Base-by-base conservation (phyloP, 148 eudicot genomes). In the Chenopodium quinoa region DNA sequence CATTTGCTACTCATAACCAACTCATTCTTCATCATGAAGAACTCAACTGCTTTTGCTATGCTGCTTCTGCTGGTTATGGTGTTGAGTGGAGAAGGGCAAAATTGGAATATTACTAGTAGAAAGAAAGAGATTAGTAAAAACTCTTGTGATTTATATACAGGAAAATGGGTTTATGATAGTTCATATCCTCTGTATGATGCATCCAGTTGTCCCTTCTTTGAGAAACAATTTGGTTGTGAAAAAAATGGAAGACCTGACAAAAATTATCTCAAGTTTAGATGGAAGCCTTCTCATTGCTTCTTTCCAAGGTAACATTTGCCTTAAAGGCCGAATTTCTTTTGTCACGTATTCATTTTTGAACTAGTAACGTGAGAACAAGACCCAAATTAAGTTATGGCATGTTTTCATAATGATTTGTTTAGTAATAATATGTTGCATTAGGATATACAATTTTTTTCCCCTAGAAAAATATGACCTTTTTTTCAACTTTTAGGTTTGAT, bases 201-300 rank as follows among this genome's bases (percentile, higher is more conserved):
- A 10, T 37, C 23, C 17, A 62, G 73, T 14, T 86, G 88, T n/a
- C 82, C 84, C 4, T 86, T 86, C 23, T 78, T 86, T 20, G 83
- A 89, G 82, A 79, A 79, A 14, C 86, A 88, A 68, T 92, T 87
- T 46, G 83, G 86, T 78, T 92, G 96, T 82, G 86, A 80, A 68
- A 72, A 19, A 34, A 89, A 92, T 44, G 92, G 93, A 2, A 87
- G 93, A 3, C 85, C 86, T 2, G 96, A 92, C 64, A 77, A 40
- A 72, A 52, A 73, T 7, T 92, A 90, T 70, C 89, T 84, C 73
- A 86, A 87, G 46, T 92, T 85, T 78, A 73, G 78, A 65, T 90
- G 96, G 96, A 88, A 88, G 80, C 93, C 93, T 77, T 74, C 79
- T 65, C 79, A 82, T 2, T 89, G 97, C 79, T 12, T 31, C 17